Base-by-base conservation (phyloP, 495 filamentous ascomycete genomes). In the Terfezia claveryi region DNA sequence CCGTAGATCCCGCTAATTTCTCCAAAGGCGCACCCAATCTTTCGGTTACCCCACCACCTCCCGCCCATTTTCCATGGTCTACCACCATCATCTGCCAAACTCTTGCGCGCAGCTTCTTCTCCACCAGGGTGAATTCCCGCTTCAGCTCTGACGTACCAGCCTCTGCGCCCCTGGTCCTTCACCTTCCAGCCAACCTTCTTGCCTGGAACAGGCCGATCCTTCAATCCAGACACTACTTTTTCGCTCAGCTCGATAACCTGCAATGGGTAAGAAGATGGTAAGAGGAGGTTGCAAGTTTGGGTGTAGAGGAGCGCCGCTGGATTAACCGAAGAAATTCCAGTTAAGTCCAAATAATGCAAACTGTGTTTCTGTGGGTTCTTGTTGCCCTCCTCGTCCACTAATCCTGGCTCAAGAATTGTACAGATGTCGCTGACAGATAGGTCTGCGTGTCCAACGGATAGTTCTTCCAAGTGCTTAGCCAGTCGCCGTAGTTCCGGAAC, bases 1-100 rank as follows among this genome's bases (percentile, higher is more conserved):
- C 84, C 85, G 66, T 92, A 92, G 69, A 93, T 79, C 23, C 86
- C 86, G 11, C 82, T 83, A 2, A 91, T 83, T 60, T 88, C 83
- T 8, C 80, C 79, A 38, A 73, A 68, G 11, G 82, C 83, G 53
- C 91, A 80, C 10, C 85, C 85, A 36, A 87, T 73, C 73, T 93
- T 93, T 49, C 82, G 75, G 78, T 85, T 87, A 14, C 86, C 86
- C 85, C 86, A 91, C 70, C 77, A 81, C 56, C 76, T 76, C n/a
- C 84, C 85, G 11, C 86, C 86, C 83, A 87, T 84, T 71, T 93
- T 93, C 86, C 86, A 93, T 54, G 64, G 62, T 32, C 82, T 73
- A 7, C 80, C 81, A 20, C 64, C 62, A 55, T 60, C 63, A 62
- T 73, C 70, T 8, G 62, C 52, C 3, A 55, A 66, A 36, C 68